Base-by-base conservation (phyloP, 148 eudicot genomes). In the Camellia granthamiana region DNA sequence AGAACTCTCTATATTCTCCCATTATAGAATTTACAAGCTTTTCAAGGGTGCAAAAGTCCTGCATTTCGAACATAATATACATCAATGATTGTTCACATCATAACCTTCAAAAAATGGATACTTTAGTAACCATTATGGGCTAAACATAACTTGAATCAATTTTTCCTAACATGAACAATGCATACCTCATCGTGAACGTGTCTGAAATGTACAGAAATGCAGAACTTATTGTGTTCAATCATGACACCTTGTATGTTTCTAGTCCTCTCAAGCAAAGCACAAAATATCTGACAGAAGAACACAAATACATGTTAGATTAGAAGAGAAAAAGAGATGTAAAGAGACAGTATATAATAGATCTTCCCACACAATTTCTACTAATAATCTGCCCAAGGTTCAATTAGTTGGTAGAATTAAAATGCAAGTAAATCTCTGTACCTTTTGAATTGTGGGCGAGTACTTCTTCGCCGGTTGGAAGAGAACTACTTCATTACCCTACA, bases 191-290 rank as follows among this genome's bases (percentile, higher is more conserved):
- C 88, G 13, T 61, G 72, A 21, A 87, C 91, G 42, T 83, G 87
- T 81, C 92, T 85, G 84, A 82, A 90, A 84, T 91, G 92, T 38
- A 91, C 90, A 23, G 95, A 90, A 51, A 90, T 42, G 67, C 92
- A 90, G 78, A 90, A 91, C 72, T 87, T 87, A 79, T 90, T 91
- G 83, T 91, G 85, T 83, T 91, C 92, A 65, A 91, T 64, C 68
- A 68, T 83, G 16, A 77, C 91, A 0, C 95, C 95, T 80, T 83
- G 63, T 77, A 90, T 84, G 44, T 62, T 83, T 72, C 61, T 83
- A 30, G 91, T 87, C 62, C 76, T 83, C 78, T 91, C 87, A 18
- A 76, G 76, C 78, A 90, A 73, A 44, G 79, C 52, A 19, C 68
- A 81, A 41, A 80, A 66, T 79, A 90, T 88, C 93, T 90, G 71